These are phyloP conservation scores for Aureobasidium melanogenum DNA, from an alignment of 2,329 filamentous ascomycete species.

Conservation along the genomic window DNA sequence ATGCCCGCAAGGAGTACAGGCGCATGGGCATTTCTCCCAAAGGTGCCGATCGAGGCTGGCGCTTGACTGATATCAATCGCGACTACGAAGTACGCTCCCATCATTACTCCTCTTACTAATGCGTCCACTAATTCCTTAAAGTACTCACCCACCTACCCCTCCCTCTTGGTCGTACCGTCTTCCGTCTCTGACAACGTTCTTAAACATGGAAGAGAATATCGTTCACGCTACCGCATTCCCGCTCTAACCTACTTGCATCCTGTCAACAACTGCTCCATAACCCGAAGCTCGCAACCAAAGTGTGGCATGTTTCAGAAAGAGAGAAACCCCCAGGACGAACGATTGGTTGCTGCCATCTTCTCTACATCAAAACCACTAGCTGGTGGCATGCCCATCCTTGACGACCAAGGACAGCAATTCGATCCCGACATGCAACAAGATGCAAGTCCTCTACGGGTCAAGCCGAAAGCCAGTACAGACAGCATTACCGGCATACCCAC, in stretches of 20 bases:
- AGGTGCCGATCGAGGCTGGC: slow-evolving; percentile 71
- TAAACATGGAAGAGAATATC: slow-evolving; percentile 84
- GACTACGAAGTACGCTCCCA: slow-evolving; percentile 57
- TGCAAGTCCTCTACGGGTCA: background rate
- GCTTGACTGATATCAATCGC: slow-evolving; percentile 79
- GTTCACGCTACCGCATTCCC: slow-evolving; percentile 81
- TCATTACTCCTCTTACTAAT: background rate
- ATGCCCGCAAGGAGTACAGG: slow-evolving; percentile 75
- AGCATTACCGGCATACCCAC: background rate
- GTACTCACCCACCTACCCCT: slow-evolving; percentile 91
- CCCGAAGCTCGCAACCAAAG: slow-evolving; percentile 83
- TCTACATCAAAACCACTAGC: slow-evolving; percentile 48
- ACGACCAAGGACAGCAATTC: background rate
- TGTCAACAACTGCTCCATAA: slow-evolving; percentile 94
- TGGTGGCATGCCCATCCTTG: slow-evolving; percentile 10
- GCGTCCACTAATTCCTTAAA: slow-evolving; percentile 12
- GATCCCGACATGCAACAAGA: slow-evolving; percentile 5
- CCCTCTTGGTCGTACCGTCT: slow-evolving; percentile 72
- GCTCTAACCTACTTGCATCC: slow-evolving; percentile 90
- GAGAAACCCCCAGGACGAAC: slow-evolving; percentile 91
- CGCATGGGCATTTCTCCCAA: slow-evolving; percentile 82
- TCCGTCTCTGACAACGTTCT: slow-evolving; percentile 94
- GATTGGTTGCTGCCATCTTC: slow-evolving; percentile 86
- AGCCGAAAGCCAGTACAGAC: background rate
- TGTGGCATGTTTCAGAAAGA: slow-evolving; percentile 72